Base-by-base conservation (phyloP, 495 filamentous ascomycete genomes). In the Halenospora varia region DNA sequence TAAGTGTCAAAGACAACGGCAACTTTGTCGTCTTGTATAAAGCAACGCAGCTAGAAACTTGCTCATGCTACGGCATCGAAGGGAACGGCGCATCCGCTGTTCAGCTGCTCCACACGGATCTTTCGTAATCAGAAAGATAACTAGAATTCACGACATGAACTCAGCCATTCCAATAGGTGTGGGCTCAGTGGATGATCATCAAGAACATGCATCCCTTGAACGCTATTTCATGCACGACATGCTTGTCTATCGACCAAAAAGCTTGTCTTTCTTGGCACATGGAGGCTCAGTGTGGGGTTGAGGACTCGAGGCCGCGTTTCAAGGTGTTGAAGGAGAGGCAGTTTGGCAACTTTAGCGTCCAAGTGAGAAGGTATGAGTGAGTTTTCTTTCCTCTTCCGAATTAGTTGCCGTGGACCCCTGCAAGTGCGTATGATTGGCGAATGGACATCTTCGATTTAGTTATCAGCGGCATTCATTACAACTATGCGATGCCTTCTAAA, bases 331-430 rank as follows among this genome's bases (percentile, higher is more conserved):
- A n/a, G n/a, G n/a, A n/a, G n/a, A n/a, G n/a, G n/a, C n/a, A n/a
- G 29, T 35, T 35, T 35, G 29, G 29, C 13, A 13, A n/a, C n/a
- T 13, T 35, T 35, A 35, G 29, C 13, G 29, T 35, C 15, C 8
- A 20, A 25, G 10, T 55, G 54, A 56, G 54, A 49, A 56, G 45
- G 2, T 49, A 48, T 50, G 54, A 48, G 54, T 45, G 48, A n/a
- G 26, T 56, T 56, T 48, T 39, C 29, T 35, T 35, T 35, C 29
- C 29, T 35, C 29, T 52, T 39, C 0, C 22, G 48, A 50, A 29
- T 50, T 23, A 25, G 23, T 25, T 50, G 11, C 6, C 22, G 48
- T 3, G 18, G 46, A 23, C 19, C n/a, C 25, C 18, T 48, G 25
- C 48, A 50, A 25, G 22, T 25, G 25, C 24, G 18, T 48, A 19